These are phyloP conservation scores for Xylaria intraflava DNA, from an alignment of 495 filamentous ascomycete species.

Conservation along the genomic window DNA sequence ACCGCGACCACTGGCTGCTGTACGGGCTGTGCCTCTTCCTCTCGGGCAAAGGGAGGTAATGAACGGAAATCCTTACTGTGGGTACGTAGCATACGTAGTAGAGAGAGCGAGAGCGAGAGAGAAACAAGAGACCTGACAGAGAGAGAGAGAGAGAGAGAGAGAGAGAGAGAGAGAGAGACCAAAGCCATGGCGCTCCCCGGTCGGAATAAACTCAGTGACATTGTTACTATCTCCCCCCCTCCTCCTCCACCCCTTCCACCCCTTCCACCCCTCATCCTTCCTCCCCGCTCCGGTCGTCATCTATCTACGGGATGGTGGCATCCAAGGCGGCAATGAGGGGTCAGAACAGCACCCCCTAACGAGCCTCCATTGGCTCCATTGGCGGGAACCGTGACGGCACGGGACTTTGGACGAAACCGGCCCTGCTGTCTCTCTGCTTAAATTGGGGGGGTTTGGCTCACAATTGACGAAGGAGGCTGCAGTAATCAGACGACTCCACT, in stretches of 20 bases:
- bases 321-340: neutral
- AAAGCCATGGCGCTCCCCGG: too few relatives aligned
- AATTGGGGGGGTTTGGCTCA: neutral
- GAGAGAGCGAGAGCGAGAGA: too few relatives aligned
- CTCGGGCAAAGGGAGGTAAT: too few relatives aligned
- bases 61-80: too few relatives aligned
- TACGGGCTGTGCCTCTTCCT: too few relatives aligned
- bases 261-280: neutral
- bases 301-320: neutral
- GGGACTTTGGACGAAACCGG: neutral
- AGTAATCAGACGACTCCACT: conserved; percentile 1
- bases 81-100: too few relatives aligned
- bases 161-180: too few relatives aligned
- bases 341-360: neutral
- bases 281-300: neutral
- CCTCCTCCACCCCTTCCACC: neutral
- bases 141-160: too few relatives aligned
- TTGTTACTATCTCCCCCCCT: too few relatives aligned
- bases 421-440: neutral
- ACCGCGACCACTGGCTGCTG: too few relatives aligned
- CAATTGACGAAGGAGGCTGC: neutral
- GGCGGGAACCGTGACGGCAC: neutral
- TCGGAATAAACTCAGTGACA: too few relatives aligned
- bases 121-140: too few relatives aligned
- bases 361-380: neutral